phyloP scores from a whole-genome alignment of 2,329 filamentous ascomycete species.

The Diaporthe sp. region DNA sequence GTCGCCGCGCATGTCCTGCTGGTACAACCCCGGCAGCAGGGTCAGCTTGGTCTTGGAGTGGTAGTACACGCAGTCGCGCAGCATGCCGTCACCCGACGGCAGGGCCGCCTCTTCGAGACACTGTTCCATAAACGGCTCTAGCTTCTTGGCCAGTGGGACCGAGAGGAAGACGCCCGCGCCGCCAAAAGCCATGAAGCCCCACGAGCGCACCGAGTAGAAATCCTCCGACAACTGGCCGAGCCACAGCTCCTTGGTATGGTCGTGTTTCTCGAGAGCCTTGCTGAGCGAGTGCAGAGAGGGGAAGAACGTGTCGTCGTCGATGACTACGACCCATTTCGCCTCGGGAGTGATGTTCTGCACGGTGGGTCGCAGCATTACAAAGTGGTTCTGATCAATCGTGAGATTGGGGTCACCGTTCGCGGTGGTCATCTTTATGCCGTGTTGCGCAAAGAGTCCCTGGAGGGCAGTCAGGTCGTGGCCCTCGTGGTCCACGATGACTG shows the following conservation, averaged over 20 bases:
- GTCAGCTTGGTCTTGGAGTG: constrained; percentile 66
- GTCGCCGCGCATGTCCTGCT: constrained; percentile 67
- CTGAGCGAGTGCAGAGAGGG: constrained; percentile 62
- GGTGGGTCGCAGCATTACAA: constrained; percentile 63
- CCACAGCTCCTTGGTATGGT: constrained; percentile 61
- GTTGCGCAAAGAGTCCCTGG: constrained; percentile 42
- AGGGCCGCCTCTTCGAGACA: constrained; percentile 53
- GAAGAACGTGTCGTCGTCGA: constrained; percentile 75
- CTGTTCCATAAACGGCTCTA: constrained; percentile 57
- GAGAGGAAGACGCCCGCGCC: constrained; percentile 70
- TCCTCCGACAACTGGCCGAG: constrained; percentile 69
- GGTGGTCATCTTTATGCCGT: constrained; percentile 43
- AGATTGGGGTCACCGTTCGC: constrained; percentile 44
- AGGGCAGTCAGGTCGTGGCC: constrained; percentile 42
- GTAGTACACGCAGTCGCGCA: constrained; percentile 66
- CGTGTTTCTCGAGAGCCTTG: constrained; percentile 56
- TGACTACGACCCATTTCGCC: constrained; percentile 65
- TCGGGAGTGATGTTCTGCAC: constrained; percentile 52
- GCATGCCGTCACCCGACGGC: constrained; percentile 63
- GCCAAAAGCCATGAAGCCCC: constrained; percentile 70
- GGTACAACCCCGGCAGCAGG: constrained; percentile 64
- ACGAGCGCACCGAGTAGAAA: constrained; percentile 57
- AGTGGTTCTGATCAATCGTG: constrained; percentile 65
- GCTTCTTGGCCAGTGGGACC: constrained; percentile 58
- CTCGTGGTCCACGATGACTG: constrained; percentile 56